Conservation (phyloP, 1,284 basidiomycete species). For the Apiotrichum veenhuisii region DNA sequence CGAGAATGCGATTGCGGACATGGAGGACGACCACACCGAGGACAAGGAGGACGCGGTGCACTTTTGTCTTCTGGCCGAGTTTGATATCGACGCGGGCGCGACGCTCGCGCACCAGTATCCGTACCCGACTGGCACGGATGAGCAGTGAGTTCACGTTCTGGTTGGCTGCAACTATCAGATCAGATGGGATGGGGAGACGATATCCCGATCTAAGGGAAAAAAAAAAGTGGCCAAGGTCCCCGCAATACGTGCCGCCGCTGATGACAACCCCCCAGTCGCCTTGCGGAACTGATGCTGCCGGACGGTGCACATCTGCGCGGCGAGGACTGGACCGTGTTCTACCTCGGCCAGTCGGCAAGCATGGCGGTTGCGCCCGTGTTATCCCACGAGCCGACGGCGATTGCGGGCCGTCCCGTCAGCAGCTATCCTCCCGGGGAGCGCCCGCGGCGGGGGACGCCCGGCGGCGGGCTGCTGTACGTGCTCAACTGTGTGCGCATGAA, state of each 20-base stretch:
- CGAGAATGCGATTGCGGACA: slow-evolving; percentile 19
- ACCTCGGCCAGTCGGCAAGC: slow-evolving; percentile 85
- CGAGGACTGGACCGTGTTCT: slow-evolving; percentile 98
- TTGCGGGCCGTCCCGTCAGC: slow-evolving; percentile 16
- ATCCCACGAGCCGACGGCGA: slow-evolving; percentile 43
- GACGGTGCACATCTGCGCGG: slow-evolving; percentile 91
- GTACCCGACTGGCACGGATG: slow-evolving; percentile 82
- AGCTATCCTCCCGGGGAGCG: slow-evolving; percentile 19
- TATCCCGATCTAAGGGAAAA: too few relatives aligned
- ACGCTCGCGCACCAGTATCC: slow-evolving; percentile 91
- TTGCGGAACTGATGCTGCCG: slow-evolving; percentile 97
- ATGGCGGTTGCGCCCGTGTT: slow-evolving; percentile 80
- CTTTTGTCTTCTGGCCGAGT: slow-evolving; percentile 89
- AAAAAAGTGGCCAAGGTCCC: too few relatives aligned
- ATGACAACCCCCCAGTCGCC: slow-evolving; percentile 56
- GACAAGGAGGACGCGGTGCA: slow-evolving; percentile 65
- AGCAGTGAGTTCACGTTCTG: slow-evolving; percentile 61
- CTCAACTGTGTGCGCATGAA: slow-evolving; percentile 94
- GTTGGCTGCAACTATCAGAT: too few relatives aligned
- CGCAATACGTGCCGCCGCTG: too few relatives aligned
- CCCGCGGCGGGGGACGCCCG: slow-evolving; percentile 36
- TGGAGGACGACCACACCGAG: slow-evolving; percentile 5
- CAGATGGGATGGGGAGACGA: background rate
- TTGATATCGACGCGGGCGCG: slow-evolving; percentile 88
- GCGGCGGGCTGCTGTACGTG: slow-evolving; percentile 73